Evolutionary conservation across 768 basidiomycete species (phyloP).

Genomic region (Kwoniella dendrophila): DNA sequence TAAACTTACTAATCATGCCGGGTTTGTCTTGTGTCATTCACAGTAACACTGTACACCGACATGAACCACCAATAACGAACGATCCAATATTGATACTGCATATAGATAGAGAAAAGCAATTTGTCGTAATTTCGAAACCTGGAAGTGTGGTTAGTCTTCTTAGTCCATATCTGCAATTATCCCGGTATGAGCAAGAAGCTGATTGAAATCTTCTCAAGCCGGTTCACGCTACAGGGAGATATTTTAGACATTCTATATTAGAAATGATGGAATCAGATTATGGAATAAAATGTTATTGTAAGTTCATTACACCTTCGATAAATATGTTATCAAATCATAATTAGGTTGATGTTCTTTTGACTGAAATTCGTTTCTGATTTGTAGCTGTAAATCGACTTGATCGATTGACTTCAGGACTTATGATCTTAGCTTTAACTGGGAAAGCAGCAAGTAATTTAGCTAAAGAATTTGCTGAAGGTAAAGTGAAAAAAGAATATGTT

Average conservation of each 20-base stretch:
- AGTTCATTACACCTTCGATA: too few relatives aligned
- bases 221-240: constrained; percentile 88
- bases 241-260: constrained; percentile 81
- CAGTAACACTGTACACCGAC: constrained; percentile 94
- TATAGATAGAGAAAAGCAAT: constrained; percentile 74
- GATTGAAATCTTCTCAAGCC: constrained; percentile 61
- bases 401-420: constrained; percentile 88
- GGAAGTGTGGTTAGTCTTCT: constrained; percentile 80
- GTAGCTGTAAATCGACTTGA: constrained; percentile 92
- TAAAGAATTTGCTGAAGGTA: constrained; percentile 76
- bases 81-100: constrained; percentile 77
- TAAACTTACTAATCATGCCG: neutral
- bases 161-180: neutral
- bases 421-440: constrained; percentile 82
- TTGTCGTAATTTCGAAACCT: constrained; percentile 94
- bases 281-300: constrained; percentile 82
- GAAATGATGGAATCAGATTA: constrained; percentile 84
- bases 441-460: constrained; percentile 71
- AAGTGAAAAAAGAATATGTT: constrained; percentile 85
- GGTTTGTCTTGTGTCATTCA: neutral
- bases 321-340: too few relatives aligned
- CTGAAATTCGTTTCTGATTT: too few relatives aligned
- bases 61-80: constrained; percentile 91
- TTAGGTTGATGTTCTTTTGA: too few relatives aligned
- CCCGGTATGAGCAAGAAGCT: neutral